These are phyloP conservation scores for Saccharomycopsis sp. DNA, from an alignment of 805 yeast species.

Conservation along the genomic window DNA sequence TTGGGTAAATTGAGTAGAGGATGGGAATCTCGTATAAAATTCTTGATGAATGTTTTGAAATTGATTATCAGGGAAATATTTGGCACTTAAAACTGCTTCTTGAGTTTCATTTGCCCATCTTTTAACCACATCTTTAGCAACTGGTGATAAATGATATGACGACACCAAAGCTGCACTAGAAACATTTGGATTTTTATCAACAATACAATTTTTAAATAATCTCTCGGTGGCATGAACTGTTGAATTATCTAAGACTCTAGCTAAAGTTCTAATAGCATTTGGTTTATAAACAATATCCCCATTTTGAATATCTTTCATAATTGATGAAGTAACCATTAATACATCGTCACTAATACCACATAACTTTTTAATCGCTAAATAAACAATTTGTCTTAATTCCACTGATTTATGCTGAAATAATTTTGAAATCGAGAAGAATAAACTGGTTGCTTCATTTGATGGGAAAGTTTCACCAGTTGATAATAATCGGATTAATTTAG, in stretches of 20 bases:
- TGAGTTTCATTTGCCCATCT: constrained; percentile 93
- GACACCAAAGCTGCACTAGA: constrained; percentile 93
- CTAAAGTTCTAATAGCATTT: constrained; percentile 86
- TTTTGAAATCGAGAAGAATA: constrained; percentile 91
- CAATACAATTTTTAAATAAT: constrained; percentile 84
- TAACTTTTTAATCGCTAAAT: constrained; percentile 88
- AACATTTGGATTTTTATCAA: constrained; percentile 79
- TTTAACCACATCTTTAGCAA: constrained; percentile 85
- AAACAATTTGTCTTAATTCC: constrained; percentile 84
- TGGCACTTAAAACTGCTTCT: constrained; percentile 69
- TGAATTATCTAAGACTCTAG: constrained; percentile 81
- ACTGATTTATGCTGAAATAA: constrained; percentile 89
- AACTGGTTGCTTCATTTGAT: constrained; percentile 79
- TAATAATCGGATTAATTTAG: constrained; percentile 75
- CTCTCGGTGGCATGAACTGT: constrained; percentile 94
- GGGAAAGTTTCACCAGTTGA: constrained; percentile 86
- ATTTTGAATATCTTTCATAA: constrained; percentile 95
- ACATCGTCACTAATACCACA: constrained; percentile 81
- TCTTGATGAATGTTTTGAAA: constrained; percentile 23
- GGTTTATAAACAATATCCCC: constrained; percentile 85
- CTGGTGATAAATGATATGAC: constrained; percentile 83
- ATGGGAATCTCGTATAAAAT: constrained; percentile 37
- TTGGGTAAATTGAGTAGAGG: constrained; percentile 78
- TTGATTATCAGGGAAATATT: constrained; percentile 31
- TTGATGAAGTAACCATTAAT: constrained; percentile 94